phyloP scores from a whole-genome alignment of 73 alveolate genomes.

The Stentor roeselii region DNA sequence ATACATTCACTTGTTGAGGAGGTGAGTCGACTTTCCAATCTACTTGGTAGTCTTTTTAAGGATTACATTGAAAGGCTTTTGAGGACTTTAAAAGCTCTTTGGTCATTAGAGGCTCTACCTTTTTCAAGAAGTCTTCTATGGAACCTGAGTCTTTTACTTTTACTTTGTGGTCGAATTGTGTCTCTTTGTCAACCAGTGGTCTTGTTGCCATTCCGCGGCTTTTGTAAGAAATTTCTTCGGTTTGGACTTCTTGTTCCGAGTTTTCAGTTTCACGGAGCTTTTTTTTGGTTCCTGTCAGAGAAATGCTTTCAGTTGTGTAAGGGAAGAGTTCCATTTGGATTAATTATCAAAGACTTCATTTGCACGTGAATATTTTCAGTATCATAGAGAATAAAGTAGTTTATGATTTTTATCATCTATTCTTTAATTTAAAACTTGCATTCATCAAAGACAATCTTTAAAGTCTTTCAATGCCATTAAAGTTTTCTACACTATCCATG shows the following conservation, averaged over 20 bases:
- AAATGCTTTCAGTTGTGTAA: neutral
- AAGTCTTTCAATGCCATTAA: too few relatives aligned
- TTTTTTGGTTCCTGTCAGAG: neutral
- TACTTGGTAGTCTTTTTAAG: neutral
- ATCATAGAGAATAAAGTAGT: too few relatives aligned
- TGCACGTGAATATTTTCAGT: too few relatives aligned
- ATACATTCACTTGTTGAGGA: neutral
- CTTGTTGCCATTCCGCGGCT: neutral
- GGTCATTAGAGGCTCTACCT: neutral
- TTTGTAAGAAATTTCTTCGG: neutral
- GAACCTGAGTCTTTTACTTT: neutral
- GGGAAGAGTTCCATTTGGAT: neutral
- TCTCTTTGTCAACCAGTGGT: neutral
- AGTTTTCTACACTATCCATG: too few relatives aligned
- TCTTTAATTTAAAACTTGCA: too few relatives aligned
- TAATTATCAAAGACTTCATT: too few relatives aligned
- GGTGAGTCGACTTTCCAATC: neutral
- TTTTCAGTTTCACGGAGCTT: neutral
- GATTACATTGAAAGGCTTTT: slow-evolving; percentile 10
- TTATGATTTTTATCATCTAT: too few relatives aligned
- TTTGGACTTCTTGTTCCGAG: neutral
- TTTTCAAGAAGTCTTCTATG: neutral
- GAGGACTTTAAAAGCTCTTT: neutral
- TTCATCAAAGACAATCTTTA: too few relatives aligned
- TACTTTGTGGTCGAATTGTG: neutral